These are phyloP conservation scores for Bombardia bombarda DNA, from an alignment of 495 filamentous ascomycete genomes.

Conservation along the genomic window DNA sequence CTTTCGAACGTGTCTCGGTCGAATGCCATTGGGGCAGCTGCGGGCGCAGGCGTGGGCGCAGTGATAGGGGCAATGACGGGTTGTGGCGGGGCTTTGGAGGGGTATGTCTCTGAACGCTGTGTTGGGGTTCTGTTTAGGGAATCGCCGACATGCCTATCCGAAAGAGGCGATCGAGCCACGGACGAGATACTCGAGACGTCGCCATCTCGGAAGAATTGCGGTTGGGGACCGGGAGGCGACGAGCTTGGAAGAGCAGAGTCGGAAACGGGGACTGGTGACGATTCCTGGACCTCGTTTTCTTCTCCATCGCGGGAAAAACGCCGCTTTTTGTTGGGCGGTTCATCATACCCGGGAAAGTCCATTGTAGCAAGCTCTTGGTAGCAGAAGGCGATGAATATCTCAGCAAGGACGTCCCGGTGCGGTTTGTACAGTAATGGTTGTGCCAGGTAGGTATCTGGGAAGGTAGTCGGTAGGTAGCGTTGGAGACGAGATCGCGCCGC, in stretches of 20 bases:
- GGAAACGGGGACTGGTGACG: background rate
- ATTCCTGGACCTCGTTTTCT: constrained; percentile 9
- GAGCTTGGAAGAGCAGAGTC: background rate
- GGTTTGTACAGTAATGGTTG: no score
- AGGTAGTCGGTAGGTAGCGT: no score
- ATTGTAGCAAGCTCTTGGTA: constrained; percentile 29
- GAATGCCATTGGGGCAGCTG: constrained; percentile 35
- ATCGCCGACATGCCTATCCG: background rate
- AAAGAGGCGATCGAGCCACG: background rate
- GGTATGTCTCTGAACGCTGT: background rate
- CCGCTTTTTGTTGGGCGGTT: constrained; percentile 67
- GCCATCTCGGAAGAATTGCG: constrained; percentile 2
- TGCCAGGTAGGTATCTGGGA: no score
- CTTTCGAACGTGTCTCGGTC: constrained; percentile 60
- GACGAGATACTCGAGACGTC: background rate
- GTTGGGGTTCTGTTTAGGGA: background rate
- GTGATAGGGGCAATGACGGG: background rate
- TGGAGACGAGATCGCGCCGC: background rate
- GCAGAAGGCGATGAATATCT: no score
- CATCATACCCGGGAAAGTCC: constrained; percentile 46
- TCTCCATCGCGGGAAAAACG: constrained; percentile 68
- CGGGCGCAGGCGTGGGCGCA: background rate
- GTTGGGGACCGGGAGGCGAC: background rate
- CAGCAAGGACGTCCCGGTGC: no score
- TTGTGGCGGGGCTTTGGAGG: constrained; percentile 1